These are phyloP conservation scores for Arabidopsis thaliana DNA, from an alignment of 345 rosid species.

Conservation along the genomic window TAIR10.1 NC_003076.8:20213001-20213500, in stretches of 20 bases:
- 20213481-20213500: background rate
- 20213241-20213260: background rate
- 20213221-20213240: background rate
- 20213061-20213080: slow-evolving; percentile 70
- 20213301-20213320: background rate
- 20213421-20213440: background rate
- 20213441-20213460: background rate
- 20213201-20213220: background rate
- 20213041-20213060: slow-evolving; percentile 63
- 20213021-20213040: slow-evolving; percentile 61
- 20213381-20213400: background rate
- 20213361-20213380: background rate
- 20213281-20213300: background rate
- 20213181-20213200: background rate
- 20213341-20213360: background rate
- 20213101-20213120: slow-evolving; percentile 70
- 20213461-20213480: background rate
- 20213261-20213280: background rate
- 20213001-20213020: slow-evolving; percentile 3
- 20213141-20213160: background rate
- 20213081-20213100: slow-evolving; percentile 50
- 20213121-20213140: background rate
- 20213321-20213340: background rate
- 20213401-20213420: background rate
- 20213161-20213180: background rate